Percentiles rank a stretch among this genome's conserved stretches.
These are phyloP conservation scores for Neofusicoccum sp. DNA, from an alignment of 2,329 filamentous ascomycete species.

Conservation along the genomic window DNA sequence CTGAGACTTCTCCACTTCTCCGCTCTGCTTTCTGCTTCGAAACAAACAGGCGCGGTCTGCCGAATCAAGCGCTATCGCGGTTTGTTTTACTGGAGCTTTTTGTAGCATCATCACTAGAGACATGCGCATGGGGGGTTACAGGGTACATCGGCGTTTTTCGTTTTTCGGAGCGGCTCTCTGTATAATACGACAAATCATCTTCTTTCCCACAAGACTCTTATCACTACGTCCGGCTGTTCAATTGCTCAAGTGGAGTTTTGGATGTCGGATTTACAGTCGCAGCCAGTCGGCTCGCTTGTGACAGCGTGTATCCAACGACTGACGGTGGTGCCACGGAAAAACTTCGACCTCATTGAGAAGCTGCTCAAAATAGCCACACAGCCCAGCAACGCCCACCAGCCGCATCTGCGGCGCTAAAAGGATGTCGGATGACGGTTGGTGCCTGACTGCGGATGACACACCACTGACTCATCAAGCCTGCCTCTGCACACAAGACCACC, in stretches of 20 bases:
- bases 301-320: too few species aligned
- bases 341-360: too few species aligned
- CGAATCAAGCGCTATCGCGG: neutral
- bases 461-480: neutral
- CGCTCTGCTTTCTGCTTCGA: neutral
- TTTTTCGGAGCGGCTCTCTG: neutral
- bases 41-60: neutral
- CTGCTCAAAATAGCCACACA: too few species aligned
- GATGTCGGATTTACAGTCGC: neutral
- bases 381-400: too few species aligned
- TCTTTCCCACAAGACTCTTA: neutral
- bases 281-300: too few species aligned
- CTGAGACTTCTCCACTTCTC: neutral
- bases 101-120: conserved; percentile 2
- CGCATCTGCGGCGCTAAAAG: too few species aligned
- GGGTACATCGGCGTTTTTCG: neutral
- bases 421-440: neutral
- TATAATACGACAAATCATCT: conserved; percentile 6
- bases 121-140: neutral
- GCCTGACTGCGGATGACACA: neutral
- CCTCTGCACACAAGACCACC: neutral
- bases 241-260: neutral
- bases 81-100: neutral
- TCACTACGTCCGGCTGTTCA: neutral
- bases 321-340: too few species aligned